Evolutionary conservation across 768 basidiomycete species (phyloP), one percentile per base, ranked within the genome.

Genomic region (Kwoniella heveanensis): DNA sequence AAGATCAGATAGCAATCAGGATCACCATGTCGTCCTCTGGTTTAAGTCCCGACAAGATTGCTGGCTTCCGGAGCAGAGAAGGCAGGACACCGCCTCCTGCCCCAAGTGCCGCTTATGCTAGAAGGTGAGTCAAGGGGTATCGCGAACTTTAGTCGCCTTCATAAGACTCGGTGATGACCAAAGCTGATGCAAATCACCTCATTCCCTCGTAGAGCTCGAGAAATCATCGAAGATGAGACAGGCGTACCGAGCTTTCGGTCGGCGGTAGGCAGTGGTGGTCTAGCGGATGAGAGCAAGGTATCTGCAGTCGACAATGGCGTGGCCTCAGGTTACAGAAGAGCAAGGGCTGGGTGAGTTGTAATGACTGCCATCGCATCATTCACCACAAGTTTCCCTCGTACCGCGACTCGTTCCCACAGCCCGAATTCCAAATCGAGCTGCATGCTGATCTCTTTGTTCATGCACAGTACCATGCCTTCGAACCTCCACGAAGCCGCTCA

Each of bases 401-500:
- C 22, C 5, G 48, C 9, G 22, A 24, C 57, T 56, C n/a, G 36
- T 46, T 10, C 54, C 39, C 39, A 17, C 3, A 19, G 10, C 19
- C n/a, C n/a, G n/a, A n/a, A 44, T 9, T 9, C 39, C 39, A 44
- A 13, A 6, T 44, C 17, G n/a, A n/a, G 22, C 48, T 36, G 24
- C 19, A 19, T 13, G 56, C 57, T 59, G 48, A 37, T 17, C 44
- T 36, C 21, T 4, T 24, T 36, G 47, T n/a, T 26, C 10, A 15
- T 19, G n/a, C n/a, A n/a, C 67, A 80, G 79, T 62, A 97, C 94
- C 84, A 86, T 97, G 76, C 94, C 94, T 82, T 95, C 93, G 71
- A 94, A 94, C 79, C 88, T 95, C 57, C 88, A 90, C 76, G 87
- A 92, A 71, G 90, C 89, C 62, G 88, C 91, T 56, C 89, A 91